phyloP scores from a whole-genome alignment of 208 protist species.

The Herpetomonas samuelpessoai region DNA sequence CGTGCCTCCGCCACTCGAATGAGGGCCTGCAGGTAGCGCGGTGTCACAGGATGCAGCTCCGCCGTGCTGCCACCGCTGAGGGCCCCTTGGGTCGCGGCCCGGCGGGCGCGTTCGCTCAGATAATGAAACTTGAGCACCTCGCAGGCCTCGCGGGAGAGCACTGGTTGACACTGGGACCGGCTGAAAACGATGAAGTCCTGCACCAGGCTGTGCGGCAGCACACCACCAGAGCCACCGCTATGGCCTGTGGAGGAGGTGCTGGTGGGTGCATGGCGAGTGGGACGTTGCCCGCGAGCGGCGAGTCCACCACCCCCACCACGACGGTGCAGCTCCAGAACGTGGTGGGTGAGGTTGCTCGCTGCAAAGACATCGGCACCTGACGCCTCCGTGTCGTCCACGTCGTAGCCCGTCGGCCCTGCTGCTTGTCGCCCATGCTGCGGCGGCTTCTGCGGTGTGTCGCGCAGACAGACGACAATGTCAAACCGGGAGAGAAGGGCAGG shows the following conservation, averaged over 20 bases:
- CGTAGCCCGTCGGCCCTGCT: not conserved
- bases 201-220: slow-evolving; percentile 53
- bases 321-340: slow-evolving; percentile 93
- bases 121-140: slow-evolving; percentile 65
- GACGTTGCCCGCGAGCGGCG: not conserved
- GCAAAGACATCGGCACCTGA: no score
- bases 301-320: not conserved
- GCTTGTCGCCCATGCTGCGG: not conserved
- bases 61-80: not conserved
- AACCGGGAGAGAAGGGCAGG: slow-evolving; percentile 97
- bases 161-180: slow-evolving; percentile 62
- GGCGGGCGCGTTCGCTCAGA: slow-evolving; percentile 45
- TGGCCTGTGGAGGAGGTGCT: not conserved
- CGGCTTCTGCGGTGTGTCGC: slow-evolving; percentile 24
- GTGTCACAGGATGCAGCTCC: slow-evolving; percentile 78
- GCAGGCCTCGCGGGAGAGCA: slow-evolving; percentile 49
- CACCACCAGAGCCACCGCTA: slow-evolving; percentile 6
- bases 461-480: slow-evolving; percentile 96
- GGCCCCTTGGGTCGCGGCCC: slow-evolving; percentile 7
- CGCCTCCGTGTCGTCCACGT: not conserved
- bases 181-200: slow-evolving; percentile 74
- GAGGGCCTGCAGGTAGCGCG: slow-evolving; percentile 94
- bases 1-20: slow-evolving; percentile 92
- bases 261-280: not conserved
- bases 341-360: slow-evolving; percentile 72